These are phyloP conservation scores for Trichosporon sp. DNA, from an alignment of 1,284 basidiomycete genomes.

Conservation along the genomic window DNA sequence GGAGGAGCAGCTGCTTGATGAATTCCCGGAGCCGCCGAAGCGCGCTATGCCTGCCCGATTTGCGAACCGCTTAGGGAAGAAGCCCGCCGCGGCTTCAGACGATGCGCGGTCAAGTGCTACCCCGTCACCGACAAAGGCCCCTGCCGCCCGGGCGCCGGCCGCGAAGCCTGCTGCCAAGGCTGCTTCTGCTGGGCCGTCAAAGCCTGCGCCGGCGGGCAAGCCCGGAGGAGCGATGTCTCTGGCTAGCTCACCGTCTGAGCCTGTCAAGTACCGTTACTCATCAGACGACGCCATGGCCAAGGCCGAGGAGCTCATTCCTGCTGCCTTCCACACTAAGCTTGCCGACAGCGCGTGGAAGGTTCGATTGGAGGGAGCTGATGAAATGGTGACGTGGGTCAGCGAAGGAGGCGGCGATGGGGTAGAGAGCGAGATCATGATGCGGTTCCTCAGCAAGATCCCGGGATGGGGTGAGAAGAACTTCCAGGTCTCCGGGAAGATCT, in stretches of 20 bases:
- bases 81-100: not conserved
- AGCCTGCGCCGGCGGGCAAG: conserved; percentile 32
- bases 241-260: conserved; percentile 59
- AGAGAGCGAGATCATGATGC: conserved; percentile 84
- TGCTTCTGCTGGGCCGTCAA: conserved; percentile 41
- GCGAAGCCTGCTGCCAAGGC: conserved; percentile 13
- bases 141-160: conserved; percentile 34
- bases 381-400: conserved; percentile 79
- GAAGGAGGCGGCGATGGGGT: conserved; percentile 58
- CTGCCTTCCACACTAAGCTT: conserved; percentile 65
- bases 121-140: conserved; percentile 23
- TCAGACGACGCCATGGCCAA: conserved; percentile 87
- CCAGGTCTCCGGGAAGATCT: conserved; percentile 87
- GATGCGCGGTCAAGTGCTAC: conserved; percentile 13
- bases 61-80: conserved; percentile 10
- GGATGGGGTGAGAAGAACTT: conserved; percentile 99
- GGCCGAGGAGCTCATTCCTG: conserved; percentile 70
- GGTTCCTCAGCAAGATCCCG: conserved; percentile 82
- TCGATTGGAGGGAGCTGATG: conserved; percentile 78
- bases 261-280: conserved; percentile 85
- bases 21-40: conserved; percentile 28
- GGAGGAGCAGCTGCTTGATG: conserved; percentile 22
- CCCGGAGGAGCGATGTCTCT: conserved; percentile 56
- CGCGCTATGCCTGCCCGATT: conserved; percentile 33
- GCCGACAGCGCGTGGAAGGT: conserved; percentile 91